Percentiles rank a stretch among this genome's conserved stretches.
These are phyloP conservation scores for Aeschynomene evenia DNA, from an alignment of 306 rosid species.

Conservation along the genomic window DNA sequence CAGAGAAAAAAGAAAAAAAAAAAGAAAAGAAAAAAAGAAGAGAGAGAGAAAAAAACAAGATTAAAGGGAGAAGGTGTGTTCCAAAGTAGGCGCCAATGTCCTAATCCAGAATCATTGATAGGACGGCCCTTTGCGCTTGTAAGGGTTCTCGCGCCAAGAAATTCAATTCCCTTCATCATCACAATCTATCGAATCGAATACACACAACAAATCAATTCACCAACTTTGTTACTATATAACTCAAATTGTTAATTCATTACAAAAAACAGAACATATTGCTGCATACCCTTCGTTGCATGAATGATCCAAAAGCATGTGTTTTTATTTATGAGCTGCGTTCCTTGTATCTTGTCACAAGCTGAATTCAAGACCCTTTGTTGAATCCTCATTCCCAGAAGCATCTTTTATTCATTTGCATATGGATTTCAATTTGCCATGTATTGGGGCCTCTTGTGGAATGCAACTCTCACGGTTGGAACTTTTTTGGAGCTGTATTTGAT, in stretches of 20 bases:
- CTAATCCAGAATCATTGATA: conserved; percentile 18
- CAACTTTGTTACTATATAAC: neutral
- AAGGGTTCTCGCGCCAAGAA: conserved; percentile 31
- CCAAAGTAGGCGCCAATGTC: conserved; percentile 34
- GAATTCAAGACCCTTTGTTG: neutral
- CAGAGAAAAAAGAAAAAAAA: neutral
- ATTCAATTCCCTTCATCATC: neutral
- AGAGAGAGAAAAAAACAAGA: conserved; percentile 5
- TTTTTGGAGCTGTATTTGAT: conserved; percentile 16
- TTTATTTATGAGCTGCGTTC: conserved; percentile 22
- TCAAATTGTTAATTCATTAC: conserved; percentile 10
- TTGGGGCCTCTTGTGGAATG: neutral
- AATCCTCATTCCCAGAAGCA: conserved; percentile 12
- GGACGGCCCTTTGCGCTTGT: conserved; percentile 39
- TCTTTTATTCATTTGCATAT: conserved; percentile 26
- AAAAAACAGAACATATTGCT: neutral
- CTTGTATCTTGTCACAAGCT: conserved; percentile 53
- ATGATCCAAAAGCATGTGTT: conserved; percentile 19
- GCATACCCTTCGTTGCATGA: neutral
- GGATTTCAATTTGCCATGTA: conserved; percentile 10
- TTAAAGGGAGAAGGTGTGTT: conserved; percentile 22
- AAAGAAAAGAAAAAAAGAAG: neutral
- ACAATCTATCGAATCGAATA: neutral
- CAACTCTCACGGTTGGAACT: conserved; percentile 27
- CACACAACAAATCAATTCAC: neutral